Conservation (phyloP, 768 basidiomycete genomes). For the Mycena rebaudengoi region DNA sequence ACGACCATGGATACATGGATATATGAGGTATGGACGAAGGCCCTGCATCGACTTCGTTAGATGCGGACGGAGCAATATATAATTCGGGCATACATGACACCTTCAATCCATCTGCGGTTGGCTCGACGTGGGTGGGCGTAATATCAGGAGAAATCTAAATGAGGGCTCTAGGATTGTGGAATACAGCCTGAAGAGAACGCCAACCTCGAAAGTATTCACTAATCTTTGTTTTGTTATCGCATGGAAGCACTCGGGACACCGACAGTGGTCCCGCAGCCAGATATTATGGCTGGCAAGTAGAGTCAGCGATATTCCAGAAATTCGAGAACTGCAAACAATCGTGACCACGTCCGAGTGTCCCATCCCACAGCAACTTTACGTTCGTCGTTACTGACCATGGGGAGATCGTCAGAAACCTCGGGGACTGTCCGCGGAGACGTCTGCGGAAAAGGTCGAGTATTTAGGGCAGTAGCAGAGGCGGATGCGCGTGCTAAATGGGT, state of each 20-base stretch:
- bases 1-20: conserved; percentile 90
- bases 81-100: conserved; percentile 76
- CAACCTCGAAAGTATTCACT: conserved; percentile 83
- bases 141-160: conserved; percentile 80
- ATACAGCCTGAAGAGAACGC: conserved; percentile 19
- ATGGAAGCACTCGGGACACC: conserved; percentile 89
- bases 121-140: conserved; percentile 64
- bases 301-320: background rate
- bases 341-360: conserved; percentile 75
- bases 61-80: background rate
- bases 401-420: conserved; percentile 51
- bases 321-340: conserved; percentile 67
- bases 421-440: conserved; percentile 14
- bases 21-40: conserved; percentile 67
- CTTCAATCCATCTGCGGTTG: conserved; percentile 69
- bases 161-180: background rate
- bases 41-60: conserved; percentile 46
- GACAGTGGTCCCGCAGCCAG: conserved; percentile 93
- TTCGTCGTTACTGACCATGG: conserved; percentile 64
- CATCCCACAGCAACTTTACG: conserved; percentile 75
- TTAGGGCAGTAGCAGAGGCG: conserved; percentile 18
- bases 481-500: conserved; percentile 18
- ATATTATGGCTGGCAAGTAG: conserved; percentile 75
- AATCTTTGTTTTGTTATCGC: conserved; percentile 90
- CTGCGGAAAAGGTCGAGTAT: background rate